A percentile compares a stretch with the other conserved stretches of the same genome.
Conservation (phyloP, 2,329 filamentous ascomycete genomes). For the Rachicladosporium sp. region DNA sequence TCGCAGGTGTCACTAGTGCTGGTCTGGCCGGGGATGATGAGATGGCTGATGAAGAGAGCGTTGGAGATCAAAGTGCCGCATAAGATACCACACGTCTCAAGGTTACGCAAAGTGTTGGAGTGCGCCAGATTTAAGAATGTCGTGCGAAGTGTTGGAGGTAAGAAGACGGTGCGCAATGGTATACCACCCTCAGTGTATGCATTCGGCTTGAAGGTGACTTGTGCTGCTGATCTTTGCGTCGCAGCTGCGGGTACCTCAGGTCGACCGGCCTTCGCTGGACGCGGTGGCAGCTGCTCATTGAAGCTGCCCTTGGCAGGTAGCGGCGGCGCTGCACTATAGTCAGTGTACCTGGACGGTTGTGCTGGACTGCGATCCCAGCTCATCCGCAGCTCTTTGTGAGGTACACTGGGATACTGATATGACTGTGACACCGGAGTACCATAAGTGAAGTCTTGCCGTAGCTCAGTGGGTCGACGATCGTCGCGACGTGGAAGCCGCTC, state of each 20-base stretch:
- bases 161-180: constrained; percentile 75
- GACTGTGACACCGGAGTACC: neutral
- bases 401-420: constrained; percentile 35
- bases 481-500: no score
- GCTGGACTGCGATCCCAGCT: constrained; percentile 18
- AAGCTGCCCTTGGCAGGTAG: constrained; percentile 18
- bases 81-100: constrained; percentile 92
- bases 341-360: no score
- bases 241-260: neutral
- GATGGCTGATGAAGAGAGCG: constrained; percentile 76
- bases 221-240: constrained; percentile 1
- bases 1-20: constrained; percentile 90
- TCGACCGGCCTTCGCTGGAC: constrained; percentile 2
- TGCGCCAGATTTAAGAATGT: constrained; percentile 63
- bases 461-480: neutral
- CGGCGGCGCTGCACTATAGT: constrained; percentile 8
- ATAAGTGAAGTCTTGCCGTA: neutral
- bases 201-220: constrained; percentile 60
- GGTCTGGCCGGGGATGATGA: constrained; percentile 84
- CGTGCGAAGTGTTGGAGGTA: constrained; percentile 62
- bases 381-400: constrained; percentile 26
- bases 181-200: constrained; percentile 84
- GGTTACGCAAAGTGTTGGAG: constrained; percentile 64
- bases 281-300: constrained; percentile 1
- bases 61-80: constrained; percentile 87